phyloP scores from a whole-genome alignment of 2,329 filamentous ascomycete genomes.

The Diaporthe nobilis region DNA sequence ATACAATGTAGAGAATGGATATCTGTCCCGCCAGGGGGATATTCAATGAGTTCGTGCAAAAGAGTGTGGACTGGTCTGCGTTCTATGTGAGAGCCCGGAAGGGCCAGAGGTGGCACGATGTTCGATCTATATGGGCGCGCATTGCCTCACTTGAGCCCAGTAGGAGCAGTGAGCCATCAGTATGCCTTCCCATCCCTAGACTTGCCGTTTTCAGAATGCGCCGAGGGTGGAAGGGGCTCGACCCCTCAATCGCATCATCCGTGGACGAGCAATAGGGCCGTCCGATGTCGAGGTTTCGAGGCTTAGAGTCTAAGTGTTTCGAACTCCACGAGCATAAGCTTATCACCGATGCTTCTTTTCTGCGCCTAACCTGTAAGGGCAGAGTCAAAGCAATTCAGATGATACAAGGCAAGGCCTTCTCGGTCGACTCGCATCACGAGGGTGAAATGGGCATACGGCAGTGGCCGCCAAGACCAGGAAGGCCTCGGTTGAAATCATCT shows the following conservation, averaged over 20 bases:
- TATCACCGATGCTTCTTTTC: conserved; percentile 5
- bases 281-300: conserved; percentile 29
- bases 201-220: conserved; percentile 11
- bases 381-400: conserved; percentile 21
- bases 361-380: background rate
- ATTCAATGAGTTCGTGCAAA: background rate
- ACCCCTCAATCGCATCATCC: conserved; percentile 7
- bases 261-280: background rate
- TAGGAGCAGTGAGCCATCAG: background rate
- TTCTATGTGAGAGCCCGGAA: background rate
- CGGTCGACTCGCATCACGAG: conserved; percentile 17
- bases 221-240: background rate
- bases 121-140: conserved; percentile 2
- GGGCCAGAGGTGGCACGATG: background rate
- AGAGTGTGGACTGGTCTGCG: background rate
- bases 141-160: conserved; percentile 11
- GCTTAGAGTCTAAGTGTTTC: conserved; percentile 19
- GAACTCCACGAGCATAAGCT: conserved; percentile 3
- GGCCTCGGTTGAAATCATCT: background rate
- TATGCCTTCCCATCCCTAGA: background rate
- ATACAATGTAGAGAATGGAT: background rate
- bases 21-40: conserved; percentile 16
- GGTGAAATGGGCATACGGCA: conserved; percentile 24
- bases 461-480: conserved; percentile 6
- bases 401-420: background rate